phyloP scores from a whole-genome alignment of 78 protist genomes.

The Cavenderia fasciculata region DNA sequence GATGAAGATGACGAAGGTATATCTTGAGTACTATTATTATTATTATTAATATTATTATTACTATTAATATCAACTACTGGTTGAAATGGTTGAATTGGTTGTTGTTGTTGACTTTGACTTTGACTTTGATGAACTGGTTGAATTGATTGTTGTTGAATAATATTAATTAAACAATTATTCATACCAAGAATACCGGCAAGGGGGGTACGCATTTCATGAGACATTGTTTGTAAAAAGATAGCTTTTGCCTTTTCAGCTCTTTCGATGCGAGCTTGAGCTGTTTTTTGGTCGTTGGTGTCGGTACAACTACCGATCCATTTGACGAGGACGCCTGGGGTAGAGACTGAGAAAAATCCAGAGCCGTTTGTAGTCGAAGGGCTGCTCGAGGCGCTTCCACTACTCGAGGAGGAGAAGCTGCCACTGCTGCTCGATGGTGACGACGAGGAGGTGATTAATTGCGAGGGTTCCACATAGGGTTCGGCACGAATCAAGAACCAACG shows the following conservation, averaged over 20 bases:
- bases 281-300: slow-evolving; percentile 43
- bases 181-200: slow-evolving; percentile 75
- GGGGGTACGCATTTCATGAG: slow-evolving; percentile 79
- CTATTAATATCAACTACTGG: no score
- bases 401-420: no score
- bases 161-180: slow-evolving; percentile 24
- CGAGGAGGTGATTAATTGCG: no score
- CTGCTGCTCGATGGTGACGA: no score
- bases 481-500: slow-evolving; percentile 58
- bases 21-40: no score
- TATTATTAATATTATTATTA: no score
- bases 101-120: no score
- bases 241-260: slow-evolving; percentile 70
- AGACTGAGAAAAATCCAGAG: no score
- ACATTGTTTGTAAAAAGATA: slow-evolving; percentile 23
- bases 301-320: slow-evolving; percentile 63
- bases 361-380: no score
- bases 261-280: slow-evolving; percentile 56
- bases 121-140: slow-evolving; percentile 68
- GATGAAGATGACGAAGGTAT: no score
- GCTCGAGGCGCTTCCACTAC: no score
- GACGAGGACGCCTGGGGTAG: background rate
- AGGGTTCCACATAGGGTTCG: slow-evolving; percentile 25
- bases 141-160: slow-evolving; percentile 64
- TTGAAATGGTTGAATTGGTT: no score